Percentiles rank a stretch among this genome's conserved stretches.
phyloP scores from a whole-genome alignment of 495 filamentous ascomycete genomes.

The Penicillium simplicissimum region DNA sequence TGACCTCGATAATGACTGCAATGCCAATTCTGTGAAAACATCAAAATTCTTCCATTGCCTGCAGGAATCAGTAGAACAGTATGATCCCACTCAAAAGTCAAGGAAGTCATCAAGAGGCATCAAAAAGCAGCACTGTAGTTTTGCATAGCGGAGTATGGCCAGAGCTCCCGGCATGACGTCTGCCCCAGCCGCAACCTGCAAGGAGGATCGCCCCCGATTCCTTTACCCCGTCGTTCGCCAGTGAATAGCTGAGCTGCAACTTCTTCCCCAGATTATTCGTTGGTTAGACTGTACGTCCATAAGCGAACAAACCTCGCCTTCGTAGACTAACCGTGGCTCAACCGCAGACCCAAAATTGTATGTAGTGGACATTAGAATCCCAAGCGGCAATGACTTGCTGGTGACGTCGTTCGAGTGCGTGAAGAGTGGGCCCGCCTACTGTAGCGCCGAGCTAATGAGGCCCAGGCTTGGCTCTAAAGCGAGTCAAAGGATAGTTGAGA shows the following conservation, averaged over 20 bases:
- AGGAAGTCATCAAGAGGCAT: too few relatives aligned
- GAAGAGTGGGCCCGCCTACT: conserved; percentile 3
- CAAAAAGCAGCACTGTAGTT: not conserved
- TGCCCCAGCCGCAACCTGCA: conserved; percentile 13
- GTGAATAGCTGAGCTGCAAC: not conserved
- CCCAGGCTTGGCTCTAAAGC: not conserved
- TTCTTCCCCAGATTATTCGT: not conserved
- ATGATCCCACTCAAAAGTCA: not conserved
- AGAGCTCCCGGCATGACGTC: conserved; percentile 9
- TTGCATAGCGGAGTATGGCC: not conserved
- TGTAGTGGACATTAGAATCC: not conserved
- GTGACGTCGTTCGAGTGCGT: conserved; percentile 30
- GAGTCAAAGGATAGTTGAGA: not conserved
- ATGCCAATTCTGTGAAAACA: conserved; percentile 12
- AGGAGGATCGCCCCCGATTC: conserved; percentile 2
- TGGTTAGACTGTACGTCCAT: not conserved
- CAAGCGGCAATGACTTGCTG: conserved; percentile 26
- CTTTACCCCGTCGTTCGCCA: not conserved
- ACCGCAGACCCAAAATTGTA: not conserved
- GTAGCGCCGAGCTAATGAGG: conserved; percentile 10
- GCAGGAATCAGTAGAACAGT: too few relatives aligned
- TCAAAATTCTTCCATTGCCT: too few relatives aligned
- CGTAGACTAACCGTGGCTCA: conserved; percentile 6
- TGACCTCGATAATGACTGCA: conserved; percentile 26
- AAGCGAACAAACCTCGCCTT: not conserved